phyloP scores from a whole-genome alignment of 768 basidiomycete genomes.

The Cystofilobasidium bisporidii region DNA sequence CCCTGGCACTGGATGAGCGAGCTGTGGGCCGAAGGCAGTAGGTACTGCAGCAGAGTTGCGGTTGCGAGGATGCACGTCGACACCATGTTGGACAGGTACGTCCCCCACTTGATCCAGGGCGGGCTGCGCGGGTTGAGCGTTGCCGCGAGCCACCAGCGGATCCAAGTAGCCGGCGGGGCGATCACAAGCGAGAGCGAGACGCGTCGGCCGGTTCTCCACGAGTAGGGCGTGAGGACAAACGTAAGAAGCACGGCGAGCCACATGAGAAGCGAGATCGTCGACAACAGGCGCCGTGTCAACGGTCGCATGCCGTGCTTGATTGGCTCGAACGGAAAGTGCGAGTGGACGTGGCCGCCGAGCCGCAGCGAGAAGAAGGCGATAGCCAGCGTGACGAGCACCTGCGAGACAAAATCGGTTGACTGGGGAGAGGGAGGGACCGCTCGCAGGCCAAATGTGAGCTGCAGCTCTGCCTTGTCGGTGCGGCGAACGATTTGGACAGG shows the following conservation, averaged over 20 bases:
- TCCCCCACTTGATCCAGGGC: conserved; percentile 30
- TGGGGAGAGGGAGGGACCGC: conserved; percentile 36
- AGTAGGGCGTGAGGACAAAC: conserved; percentile 61
- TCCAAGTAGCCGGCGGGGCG: conserved; percentile 75
- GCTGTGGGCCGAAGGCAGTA: conserved; percentile 30
- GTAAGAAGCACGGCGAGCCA: conserved; percentile 67
- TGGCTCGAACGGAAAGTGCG: conserved; percentile 38
- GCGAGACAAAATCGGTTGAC: conserved; percentile 78
- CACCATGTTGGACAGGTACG: conserved; percentile 41
- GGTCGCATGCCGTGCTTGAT: conserved; percentile 28
- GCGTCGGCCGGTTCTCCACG: conserved; percentile 54
- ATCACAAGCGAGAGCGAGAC: conserved; percentile 82
- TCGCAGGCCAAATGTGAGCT: not conserved
- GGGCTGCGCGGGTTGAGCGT: conserved; percentile 51
- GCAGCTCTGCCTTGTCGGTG: no score
- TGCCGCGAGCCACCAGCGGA: conserved; percentile 64
- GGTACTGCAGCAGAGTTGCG: conserved; percentile 60
- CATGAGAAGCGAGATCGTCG: conserved; percentile 51
- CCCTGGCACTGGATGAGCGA: conserved; percentile 52
- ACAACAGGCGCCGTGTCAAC: conserved; percentile 46
- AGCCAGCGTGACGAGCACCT: conserved; percentile 66
- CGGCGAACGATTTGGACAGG: not conserved
- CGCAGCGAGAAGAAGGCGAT: conserved; percentile 61
- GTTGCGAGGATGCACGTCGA: conserved; percentile 72
- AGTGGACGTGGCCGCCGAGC: conserved; percentile 61